phyloP scores from a whole-genome alignment of 345 rosid species.

The Pugionium dolabratum region DNA sequence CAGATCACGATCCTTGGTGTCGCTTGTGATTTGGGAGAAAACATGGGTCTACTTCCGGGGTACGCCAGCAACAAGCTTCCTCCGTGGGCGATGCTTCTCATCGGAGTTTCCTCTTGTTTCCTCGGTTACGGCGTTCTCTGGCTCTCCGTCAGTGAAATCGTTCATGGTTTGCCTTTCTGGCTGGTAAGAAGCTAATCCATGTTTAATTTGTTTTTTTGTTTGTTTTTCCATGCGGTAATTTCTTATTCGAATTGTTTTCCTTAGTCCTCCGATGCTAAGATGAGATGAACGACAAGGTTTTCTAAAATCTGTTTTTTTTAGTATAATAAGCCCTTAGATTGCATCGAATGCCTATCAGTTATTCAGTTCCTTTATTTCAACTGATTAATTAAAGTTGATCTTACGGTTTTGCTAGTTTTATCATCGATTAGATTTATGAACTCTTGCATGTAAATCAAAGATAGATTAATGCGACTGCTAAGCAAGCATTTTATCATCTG shows the following conservation, averaged over 20 bases:
- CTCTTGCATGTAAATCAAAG: not conserved
- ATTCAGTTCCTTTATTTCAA: not conserved
- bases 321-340: not conserved
- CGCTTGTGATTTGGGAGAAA: conserved; percentile 93
- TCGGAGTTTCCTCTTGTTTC: conserved; percentile 70
- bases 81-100: conserved; percentile 76
- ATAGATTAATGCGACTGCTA: not conserved
- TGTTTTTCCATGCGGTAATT: not conserved
- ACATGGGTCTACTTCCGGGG: conserved; percentile 80
- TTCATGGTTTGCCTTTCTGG: conserved; percentile 74
- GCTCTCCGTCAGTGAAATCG: conserved; percentile 71
- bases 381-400: conserved; percentile 6
- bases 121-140: conserved; percentile 88
- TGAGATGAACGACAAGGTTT: not conserved
- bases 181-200: conserved; percentile 47
- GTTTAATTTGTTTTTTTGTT: not conserved
- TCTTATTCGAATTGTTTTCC: not conserved
- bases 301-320: not conserved
- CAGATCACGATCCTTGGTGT: conserved; percentile 87
- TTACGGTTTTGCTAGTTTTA: conserved; percentile 4
- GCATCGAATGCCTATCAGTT: not conserved
- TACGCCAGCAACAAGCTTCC: conserved; percentile 87
- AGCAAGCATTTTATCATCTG: not conserved
- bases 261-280: not conserved
- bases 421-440: conserved; percentile 1